Evolutionary conservation across 2,329 filamentous ascomycete species (phyloP).

Genomic region (Penicillium sp.): DNA sequence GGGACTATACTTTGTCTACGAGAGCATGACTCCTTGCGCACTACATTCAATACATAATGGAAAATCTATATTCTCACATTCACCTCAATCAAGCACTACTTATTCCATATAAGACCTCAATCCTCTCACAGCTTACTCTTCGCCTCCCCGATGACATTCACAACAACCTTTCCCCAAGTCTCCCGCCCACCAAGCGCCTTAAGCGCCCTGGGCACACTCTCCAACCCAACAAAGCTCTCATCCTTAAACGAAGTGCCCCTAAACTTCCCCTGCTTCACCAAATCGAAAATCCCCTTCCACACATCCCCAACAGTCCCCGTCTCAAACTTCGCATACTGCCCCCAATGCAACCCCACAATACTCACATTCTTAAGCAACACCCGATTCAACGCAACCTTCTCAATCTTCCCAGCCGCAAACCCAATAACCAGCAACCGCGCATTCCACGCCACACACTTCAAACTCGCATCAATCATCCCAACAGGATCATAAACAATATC

Average conservation of each 20-base stretch:
- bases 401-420: conserved; percentile 82
- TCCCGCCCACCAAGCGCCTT: conserved; percentile 75
- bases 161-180: conserved; percentile 95
- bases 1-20: conserved; percentile 28
- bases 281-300: conserved; percentile 77
- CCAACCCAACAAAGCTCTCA: conserved; percentile 77
- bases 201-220: conserved; percentile 74
- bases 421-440: conserved; percentile 84
- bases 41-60: conserved; percentile 30
- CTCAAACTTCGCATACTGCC: conserved; percentile 75
- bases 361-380: conserved; percentile 92
- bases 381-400: conserved; percentile 90
- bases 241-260: conserved; percentile 80
- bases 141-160: conserved; percentile 73
- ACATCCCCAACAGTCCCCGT: conserved; percentile 68
- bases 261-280: conserved; percentile 78
- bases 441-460: conserved; percentile 94
- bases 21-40: conserved; percentile 51
- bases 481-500: conserved; percentile 97
- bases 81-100: background rate
- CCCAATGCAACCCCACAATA: conserved; percentile 90
- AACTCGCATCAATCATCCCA: conserved; percentile 80
- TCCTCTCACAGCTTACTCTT: conserved; percentile 43
- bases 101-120: background rate
- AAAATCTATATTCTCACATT: conserved; percentile 3